Conservation (phyloP, 2,329 filamentous ascomycete genomes). For the Diaporthe velutina region DNA sequence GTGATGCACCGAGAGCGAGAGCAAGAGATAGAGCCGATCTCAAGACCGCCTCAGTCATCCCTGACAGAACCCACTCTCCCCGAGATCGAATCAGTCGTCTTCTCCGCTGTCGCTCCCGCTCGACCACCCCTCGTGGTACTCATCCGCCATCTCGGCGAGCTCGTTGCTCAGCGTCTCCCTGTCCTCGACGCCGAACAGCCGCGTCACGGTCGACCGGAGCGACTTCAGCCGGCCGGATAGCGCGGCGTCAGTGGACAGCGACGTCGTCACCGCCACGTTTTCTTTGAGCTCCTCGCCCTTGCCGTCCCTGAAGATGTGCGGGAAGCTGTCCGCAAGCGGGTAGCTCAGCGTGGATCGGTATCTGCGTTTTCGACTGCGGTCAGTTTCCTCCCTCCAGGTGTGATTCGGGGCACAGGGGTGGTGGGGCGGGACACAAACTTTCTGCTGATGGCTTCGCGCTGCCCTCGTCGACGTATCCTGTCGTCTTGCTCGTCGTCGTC, state of each 20-base stretch:
- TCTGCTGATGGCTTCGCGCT: constrained; percentile 47
- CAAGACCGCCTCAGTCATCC: neutral
- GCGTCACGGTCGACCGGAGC: constrained; percentile 73
- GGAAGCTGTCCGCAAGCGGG: constrained; percentile 87
- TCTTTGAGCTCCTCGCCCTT: constrained; percentile 51
- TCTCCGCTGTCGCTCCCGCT: constrained; percentile 81
- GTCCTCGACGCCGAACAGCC: constrained; percentile 79
- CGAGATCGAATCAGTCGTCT: constrained; percentile 60
- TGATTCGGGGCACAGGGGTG: neutral
- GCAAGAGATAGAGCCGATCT: neutral
- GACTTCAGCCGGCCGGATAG: constrained; percentile 78
- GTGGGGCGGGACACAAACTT: neutral
- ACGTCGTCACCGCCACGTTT: constrained; percentile 64
- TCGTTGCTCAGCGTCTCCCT: constrained; percentile 86
- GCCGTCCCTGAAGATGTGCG: constrained; percentile 74
- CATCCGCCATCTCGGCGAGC: constrained; percentile 85
- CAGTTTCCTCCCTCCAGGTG: constrained; percentile 24
- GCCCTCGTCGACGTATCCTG: constrained; percentile 43
- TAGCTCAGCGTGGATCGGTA: constrained; percentile 72
- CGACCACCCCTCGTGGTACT: constrained; percentile 90
- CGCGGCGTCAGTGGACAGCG: constrained; percentile 80
- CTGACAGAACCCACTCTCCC: neutral
- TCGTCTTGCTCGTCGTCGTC: constrained; percentile 45
- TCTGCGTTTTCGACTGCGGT: constrained; percentile 47
- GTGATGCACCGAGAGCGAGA: neutral